Evolutionary conservation across 345 rosid species (phyloP).

Genomic region (Rhodomyrtus tomentosa): DNA sequence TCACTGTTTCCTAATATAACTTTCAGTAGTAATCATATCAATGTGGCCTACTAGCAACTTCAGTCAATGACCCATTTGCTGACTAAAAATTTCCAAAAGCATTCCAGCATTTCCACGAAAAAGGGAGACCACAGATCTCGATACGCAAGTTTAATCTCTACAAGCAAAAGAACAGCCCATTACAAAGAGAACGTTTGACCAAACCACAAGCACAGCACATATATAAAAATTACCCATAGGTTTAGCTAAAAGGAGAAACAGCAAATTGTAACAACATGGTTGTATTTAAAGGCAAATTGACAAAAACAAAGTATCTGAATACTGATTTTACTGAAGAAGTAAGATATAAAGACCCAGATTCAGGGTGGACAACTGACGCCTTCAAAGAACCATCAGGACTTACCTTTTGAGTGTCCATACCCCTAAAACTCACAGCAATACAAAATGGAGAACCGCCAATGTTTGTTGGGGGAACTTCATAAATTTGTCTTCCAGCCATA

Average conservation of each 20-base stretch:
- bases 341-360: not conserved
- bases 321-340: not conserved
- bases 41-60: not conserved
- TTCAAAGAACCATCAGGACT: conserved; percentile 6
- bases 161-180: not conserved
- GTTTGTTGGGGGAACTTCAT: conserved; percentile 65
- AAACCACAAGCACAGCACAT: not conserved
- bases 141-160: not conserved
- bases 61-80: not conserved
- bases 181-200: not conserved
- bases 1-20: not conserved
- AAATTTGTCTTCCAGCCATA: conserved; percentile 87
- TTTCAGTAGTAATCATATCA: not conserved
- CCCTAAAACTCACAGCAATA: conserved; percentile 70
- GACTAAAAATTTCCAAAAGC: not conserved
- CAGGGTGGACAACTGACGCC: not conserved
- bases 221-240: not conserved
- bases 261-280: not conserved
- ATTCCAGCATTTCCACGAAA: not conserved
- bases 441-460: conserved; percentile 85
- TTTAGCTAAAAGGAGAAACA: not conserved
- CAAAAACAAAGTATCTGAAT: not conserved
- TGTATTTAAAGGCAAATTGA: not conserved
- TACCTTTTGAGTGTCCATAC: conserved; percentile 72
- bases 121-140: not conserved